These are phyloP conservation scores for Colletotrichum spaethianum DNA, from an alignment of 2,329 filamentous ascomycete genomes.

Conservation along the genomic window DNA sequence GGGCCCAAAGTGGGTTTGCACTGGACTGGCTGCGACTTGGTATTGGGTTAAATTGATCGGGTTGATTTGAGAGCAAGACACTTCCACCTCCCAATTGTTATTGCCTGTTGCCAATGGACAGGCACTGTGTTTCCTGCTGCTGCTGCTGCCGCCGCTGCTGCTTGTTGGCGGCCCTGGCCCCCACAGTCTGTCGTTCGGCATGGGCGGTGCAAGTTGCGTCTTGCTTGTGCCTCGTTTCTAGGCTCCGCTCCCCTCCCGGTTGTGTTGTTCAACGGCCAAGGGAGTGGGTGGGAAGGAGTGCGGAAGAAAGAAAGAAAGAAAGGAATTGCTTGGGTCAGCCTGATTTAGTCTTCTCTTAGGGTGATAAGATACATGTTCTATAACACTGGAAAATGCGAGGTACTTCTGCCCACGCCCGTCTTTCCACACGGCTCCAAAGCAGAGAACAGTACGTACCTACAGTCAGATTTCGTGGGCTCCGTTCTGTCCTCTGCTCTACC, in stretches of 20 bases:
- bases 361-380: neutral
- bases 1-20: conserved; percentile 13
- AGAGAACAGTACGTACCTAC: neutral
- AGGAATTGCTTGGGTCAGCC: conserved; percentile 1
- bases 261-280: conserved; percentile 17
- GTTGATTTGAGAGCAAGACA: neutral
- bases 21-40: neutral
- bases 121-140: neutral
- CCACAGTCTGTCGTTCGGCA: conserved; percentile 6
- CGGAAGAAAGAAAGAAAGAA: conserved; percentile 15
- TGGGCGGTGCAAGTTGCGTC: conserved; percentile 32
- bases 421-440: neutral
- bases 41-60: neutral
- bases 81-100: neutral
- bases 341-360: conserved; percentile 5
- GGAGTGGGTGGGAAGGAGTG: conserved; percentile 4
- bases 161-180: neutral
- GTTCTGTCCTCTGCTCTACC: neutral
- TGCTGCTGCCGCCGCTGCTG: neutral
- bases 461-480: neutral
- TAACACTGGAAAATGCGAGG: neutral
- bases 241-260: neutral
- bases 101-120: conserved; percentile 2
- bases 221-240: conserved; percentile 20
- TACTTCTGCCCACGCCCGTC: neutral